phyloP scores from a whole-genome alignment of 2,329 filamentous ascomycete species.

The Endoconidiophora polonica region DNA sequence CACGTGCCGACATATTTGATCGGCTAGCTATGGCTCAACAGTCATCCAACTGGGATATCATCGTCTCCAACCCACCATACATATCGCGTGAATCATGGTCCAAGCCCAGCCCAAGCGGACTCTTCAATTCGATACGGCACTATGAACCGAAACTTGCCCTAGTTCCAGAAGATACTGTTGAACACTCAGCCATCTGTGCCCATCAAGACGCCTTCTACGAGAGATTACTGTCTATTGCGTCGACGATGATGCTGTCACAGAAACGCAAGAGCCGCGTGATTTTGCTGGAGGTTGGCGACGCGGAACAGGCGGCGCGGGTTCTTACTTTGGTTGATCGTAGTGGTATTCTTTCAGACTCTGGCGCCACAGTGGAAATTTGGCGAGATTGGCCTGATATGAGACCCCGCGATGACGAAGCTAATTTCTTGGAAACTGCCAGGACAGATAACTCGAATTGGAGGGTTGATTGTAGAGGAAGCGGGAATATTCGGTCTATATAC shows the following conservation, averaged over 20 bases:
- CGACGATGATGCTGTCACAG: constrained; percentile 18
- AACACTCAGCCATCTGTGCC: constrained; percentile 19
- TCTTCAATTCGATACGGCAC: constrained; percentile 59
- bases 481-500: constrained; percentile 12
- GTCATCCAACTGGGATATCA: constrained; percentile 35
- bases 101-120: constrained; percentile 21
- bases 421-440: background rate
- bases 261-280: constrained; percentile 31
- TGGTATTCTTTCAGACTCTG: constrained; percentile 10
- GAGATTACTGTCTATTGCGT: constrained; percentile 40
- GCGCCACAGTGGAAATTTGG: constrained; percentile 47
- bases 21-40: constrained; percentile 22
- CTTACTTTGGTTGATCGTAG: constrained; percentile 24
- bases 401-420: background rate
- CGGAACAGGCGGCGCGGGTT: constrained; percentile 46
- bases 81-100: constrained; percentile 42
- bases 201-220: constrained; percentile 49
- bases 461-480: constrained; percentile 6
- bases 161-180: constrained; percentile 32
- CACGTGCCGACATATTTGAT: constrained; percentile 32
- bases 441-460: background rate
- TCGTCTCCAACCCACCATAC: constrained; percentile 86
- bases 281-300: constrained; percentile 56
- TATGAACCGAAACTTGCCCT: constrained; percentile 71
- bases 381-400: constrained; percentile 41